Percentiles rank a stretch among this genome's conserved stretches.
Conservation (phyloP, 169 alveolate species). For the Cryptosporidium xiaoi region DNA sequence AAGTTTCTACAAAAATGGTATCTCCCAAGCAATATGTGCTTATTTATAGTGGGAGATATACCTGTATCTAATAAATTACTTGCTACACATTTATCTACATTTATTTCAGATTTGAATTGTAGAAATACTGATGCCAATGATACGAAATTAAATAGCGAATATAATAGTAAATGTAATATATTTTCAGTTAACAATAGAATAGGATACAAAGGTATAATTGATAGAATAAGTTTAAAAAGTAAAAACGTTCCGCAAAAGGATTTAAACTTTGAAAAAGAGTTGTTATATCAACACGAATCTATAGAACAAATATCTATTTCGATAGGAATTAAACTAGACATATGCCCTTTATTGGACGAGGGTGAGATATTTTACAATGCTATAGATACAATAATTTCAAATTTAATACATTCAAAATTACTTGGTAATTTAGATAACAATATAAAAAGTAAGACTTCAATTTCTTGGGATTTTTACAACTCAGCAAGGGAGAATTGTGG, state of each 20-base stretch:
- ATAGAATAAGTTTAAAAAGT: not conserved
- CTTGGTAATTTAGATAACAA: not conserved
- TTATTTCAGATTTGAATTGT: slow-evolving; percentile 19
- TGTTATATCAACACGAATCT: slow-evolving; percentile 4
- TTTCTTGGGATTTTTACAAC: slow-evolving; percentile 69
- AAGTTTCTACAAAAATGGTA: slow-evolving; percentile 59
- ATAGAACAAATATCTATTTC: slow-evolving; percentile 52
- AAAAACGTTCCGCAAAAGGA: not conserved
- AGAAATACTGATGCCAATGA: not conserved
- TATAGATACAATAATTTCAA: slow-evolving; percentile 53
- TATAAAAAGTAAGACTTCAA: not conserved
- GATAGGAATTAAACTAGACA: slow-evolving; percentile 30
- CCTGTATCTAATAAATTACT: slow-evolving; percentile 38
- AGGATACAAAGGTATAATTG: slow-evolving; percentile 23
- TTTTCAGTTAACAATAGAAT: slow-evolving; percentile 27
- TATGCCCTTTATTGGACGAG: slow-evolving; percentile 66
- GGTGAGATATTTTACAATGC: slow-evolving; percentile 66
- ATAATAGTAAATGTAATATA: slow-evolving; percentile 16
- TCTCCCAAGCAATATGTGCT: slow-evolving; percentile 44
- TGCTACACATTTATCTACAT: slow-evolving; percentile 17
- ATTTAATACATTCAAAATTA: slow-evolving; percentile 3
- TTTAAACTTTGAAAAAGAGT: not conserved
- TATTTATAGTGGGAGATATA: slow-evolving; percentile 54
- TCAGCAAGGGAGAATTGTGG: slow-evolving; percentile 67
- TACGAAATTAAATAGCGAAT: not conserved